Evolutionary conservation across 139 green algal species (phyloP), one percentile per base, ranked within the genome.

Genomic region (Astrephomene gubernaculifera): DNA sequence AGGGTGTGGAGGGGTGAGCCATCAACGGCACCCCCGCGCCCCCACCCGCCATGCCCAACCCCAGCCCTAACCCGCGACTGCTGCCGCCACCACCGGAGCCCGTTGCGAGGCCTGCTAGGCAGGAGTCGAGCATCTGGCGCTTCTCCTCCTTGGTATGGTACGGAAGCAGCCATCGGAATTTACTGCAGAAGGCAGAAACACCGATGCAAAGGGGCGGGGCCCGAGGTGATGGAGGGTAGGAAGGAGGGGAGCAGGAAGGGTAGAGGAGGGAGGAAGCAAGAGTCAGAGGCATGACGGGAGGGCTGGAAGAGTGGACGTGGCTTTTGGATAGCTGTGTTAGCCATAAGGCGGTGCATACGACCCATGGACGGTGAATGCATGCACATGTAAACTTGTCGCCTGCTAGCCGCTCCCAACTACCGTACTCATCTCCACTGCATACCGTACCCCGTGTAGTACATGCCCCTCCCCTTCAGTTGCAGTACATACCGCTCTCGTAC

Each of bases 141-240:
- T 74, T 81, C 81, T 93, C 87, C 4, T 87, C 87, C 14, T 87
- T 68, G n/a, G 75, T 87, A 70, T 94, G 71, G 24, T 90, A n/a
- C 9, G 94, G 94, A 35, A 96, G 57, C 1, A 92, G 61, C 94
- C 94, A 96, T 0, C 81, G 65, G 64, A 76, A 44, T 43, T 92
- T 92, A 60, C 88, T 92, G 88, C 86, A 54, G 29, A 10, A 33
- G 22, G 21, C 8, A 67, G 57, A 24, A 67, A 7, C n/a, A n/a
- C n/a, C n/a, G 36, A 1, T 12, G 33, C 33, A 4, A 44, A 71
- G 19, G 9, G 9, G 19, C 35, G 4, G 43, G 43, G n/a, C 43
- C 1, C 0, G 44, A 14, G n/a, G 43, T n/a, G 29, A n/a, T 6
- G 21, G 29, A 19, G 35, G 35, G 35, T 39, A 3, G 24, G 21